phyloP scores from a whole-genome alignment of 768 basidiomycete species.

The Boletus rubropictus region DNA sequence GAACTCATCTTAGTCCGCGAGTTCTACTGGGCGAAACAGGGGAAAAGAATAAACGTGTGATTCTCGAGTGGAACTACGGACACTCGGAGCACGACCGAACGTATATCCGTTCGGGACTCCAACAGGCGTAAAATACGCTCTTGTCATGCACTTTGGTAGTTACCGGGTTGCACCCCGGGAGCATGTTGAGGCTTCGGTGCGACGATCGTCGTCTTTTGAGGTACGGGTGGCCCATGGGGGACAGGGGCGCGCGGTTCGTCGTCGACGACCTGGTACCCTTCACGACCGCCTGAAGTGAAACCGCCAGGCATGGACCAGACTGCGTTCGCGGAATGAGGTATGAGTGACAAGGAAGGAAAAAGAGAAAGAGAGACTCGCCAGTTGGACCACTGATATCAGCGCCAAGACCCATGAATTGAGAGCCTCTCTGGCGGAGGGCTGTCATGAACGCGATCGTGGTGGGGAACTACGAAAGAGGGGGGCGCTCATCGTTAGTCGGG shows the following conservation, averaged over 20 bases:
- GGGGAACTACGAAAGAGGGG: conserved; percentile 44
- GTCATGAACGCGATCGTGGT: conserved; percentile 48
- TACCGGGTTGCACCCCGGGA: conserved; percentile 16
- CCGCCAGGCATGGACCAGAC: conserved; percentile 80
- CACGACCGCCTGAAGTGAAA: conserved; percentile 47
- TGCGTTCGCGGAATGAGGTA: conserved; percentile 21
- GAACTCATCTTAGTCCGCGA: too few species aligned
- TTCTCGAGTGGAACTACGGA: too few species aligned
- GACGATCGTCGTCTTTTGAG: conserved; percentile 10
- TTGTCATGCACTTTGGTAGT: conserved; percentile 24
- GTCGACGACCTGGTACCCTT: conserved; percentile 60
- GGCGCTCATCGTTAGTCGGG: not conserved
- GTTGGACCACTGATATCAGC: conserved; percentile 53
- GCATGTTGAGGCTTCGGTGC: conserved; percentile 14
- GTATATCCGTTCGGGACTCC: too few species aligned
- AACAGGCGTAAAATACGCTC: too few species aligned
- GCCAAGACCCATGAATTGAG: conserved; percentile 46
- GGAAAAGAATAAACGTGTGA: too few species aligned
- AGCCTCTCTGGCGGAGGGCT: conserved; percentile 54
- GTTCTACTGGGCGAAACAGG: too few species aligned
- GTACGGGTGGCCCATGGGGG: conserved; percentile 14
- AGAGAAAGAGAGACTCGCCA: conserved; percentile 32
- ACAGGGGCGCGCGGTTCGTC: conserved; percentile 31
- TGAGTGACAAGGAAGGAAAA: not conserved
- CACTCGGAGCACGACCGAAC: too few species aligned